Percentiles rank a stretch among this genome's conserved stretches.
phyloP scores from a whole-genome alignment of 306 rosid species.

The Cucumis sativus region Cucumber_9930_V3 NC_026658.2:22376001-22376500 shows the following conservation, averaged over 20 bases:
- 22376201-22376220: no score
- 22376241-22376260: neutral
- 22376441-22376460: neutral
- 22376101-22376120: neutral
- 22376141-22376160: neutral
- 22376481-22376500: neutral
- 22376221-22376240: neutral
- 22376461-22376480: neutral
- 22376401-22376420: neutral
- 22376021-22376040: slow-evolving; percentile 54
- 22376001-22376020: slow-evolving; percentile 44
- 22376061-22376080: slow-evolving; percentile 46
- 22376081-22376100: neutral
- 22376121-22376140: neutral
- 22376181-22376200: no score
- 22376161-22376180: neutral
- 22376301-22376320: no score
- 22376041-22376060: slow-evolving; percentile 30
- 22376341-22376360: no score
- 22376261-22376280: neutral
- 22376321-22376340: no score
- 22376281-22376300: neutral
- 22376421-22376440: neutral
- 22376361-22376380: no score
- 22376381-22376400: no score